Percentiles rank a stretch among this genome's conserved stretches.
phyloP scores from a whole-genome alignment of 2,329 filamentous ascomycete species.

The Monosporascus cannonballus region DNA sequence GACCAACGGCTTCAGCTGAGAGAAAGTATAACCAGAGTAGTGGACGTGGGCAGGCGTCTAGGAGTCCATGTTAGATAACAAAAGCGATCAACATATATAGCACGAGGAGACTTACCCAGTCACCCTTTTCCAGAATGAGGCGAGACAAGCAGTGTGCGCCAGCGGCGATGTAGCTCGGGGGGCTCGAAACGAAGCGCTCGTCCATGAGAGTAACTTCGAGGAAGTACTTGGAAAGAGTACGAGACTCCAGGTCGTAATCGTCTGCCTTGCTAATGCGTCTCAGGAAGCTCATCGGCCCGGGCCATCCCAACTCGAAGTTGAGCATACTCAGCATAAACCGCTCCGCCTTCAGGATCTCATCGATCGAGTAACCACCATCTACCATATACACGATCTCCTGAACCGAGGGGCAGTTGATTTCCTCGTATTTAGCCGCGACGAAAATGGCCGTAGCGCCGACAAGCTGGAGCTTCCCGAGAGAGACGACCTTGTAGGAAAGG shows the following conservation, averaged over 20 bases:
- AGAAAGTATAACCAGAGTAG: conserved; percentile 89
- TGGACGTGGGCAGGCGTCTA: conserved; percentile 78
- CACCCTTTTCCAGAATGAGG: conserved; percentile 81
- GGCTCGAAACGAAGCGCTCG: conserved; percentile 87
- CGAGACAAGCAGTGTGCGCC: conserved; percentile 89
- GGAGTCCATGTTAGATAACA: conserved; percentile 27
- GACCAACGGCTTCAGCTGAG: conserved; percentile 73
- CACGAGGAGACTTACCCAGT: conserved; percentile 65
- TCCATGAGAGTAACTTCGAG: conserved; percentile 97
- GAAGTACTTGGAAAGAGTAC: conserved; percentile 96
- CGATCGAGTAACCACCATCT: conserved; percentile 78
- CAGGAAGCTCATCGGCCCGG: conserved; percentile 98
- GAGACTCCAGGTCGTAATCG: conserved; percentile 92
- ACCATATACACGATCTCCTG: conserved; percentile 98
- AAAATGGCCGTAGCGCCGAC: conserved; percentile 95
- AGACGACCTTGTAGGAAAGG: conserved; percentile 89
- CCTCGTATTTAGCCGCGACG: conserved; percentile 95
- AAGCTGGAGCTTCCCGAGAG: conserved; percentile 88
- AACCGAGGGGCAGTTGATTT: conserved; percentile 95
- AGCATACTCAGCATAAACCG: conserved; percentile 98
- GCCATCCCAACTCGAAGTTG: conserved; percentile 91
- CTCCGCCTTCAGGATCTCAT: conserved; percentile 95
- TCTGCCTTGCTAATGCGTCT: conserved; percentile 97
- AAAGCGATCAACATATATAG: neutral
- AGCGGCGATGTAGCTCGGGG: conserved; percentile 84